Conservation (phyloP, 176 grass and related monocot genomes). For the Elymus sibiricus region DNA sequence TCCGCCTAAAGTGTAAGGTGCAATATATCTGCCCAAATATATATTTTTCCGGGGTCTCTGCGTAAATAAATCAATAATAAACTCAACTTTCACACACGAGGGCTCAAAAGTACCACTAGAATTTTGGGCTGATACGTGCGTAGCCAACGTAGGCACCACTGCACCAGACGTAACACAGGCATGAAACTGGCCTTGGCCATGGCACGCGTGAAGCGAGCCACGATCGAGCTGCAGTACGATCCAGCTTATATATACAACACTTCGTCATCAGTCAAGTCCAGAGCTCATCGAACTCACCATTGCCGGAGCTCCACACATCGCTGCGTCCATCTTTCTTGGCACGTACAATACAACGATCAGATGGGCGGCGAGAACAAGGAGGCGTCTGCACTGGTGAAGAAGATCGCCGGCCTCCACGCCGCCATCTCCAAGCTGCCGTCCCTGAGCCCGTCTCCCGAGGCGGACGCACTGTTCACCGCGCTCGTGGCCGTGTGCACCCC, state of each 20-base stretch:
- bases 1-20: no score
- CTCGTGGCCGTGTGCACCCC: conserved; percentile 45
- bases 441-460: conserved; percentile 36
- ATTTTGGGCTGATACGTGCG: neutral
- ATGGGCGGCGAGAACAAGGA: conserved; percentile 30
- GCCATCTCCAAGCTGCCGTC: conserved; percentile 28
- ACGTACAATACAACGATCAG: neutral
- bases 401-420: conserved; percentile 35
- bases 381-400: conserved; percentile 27
- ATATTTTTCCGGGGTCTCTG: no score
- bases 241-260: neutral
- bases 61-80: neutral
- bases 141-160: neutral
- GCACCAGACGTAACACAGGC: neutral
- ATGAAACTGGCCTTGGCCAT: neutral
- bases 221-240: neutral
- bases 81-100: neutral
- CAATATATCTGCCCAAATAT: no score
- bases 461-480: conserved; percentile 45
- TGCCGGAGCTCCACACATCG: neutral
- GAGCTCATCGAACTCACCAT: neutral
- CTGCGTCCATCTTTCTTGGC: no score
- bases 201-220: neutral
- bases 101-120: neutral
- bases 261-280: neutral